Conservation (phyloP, 208 protist genomes). For the Naegleria lovaniensis region DNA sequence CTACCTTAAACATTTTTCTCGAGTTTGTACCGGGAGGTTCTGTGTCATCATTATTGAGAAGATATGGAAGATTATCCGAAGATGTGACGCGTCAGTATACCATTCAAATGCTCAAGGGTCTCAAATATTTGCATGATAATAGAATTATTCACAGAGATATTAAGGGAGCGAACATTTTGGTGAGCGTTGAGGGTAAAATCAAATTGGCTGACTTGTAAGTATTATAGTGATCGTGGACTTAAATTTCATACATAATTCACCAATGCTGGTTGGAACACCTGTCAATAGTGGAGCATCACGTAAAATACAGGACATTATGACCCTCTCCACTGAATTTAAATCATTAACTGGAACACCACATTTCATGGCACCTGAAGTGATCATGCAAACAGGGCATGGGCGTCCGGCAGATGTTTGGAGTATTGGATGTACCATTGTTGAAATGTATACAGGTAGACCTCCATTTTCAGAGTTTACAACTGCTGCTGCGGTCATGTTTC, state of each 20-base stretch:
- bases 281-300: not conserved
- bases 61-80: conserved; percentile 60
- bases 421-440: conserved; percentile 64
- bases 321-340: not conserved
- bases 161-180: conserved; percentile 80
- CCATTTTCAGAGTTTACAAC: conserved; percentile 33
- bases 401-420: conserved; percentile 80
- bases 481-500: conserved; percentile 25
- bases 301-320: conserved; percentile 6
- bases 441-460: conserved; percentile 44
- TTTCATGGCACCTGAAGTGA: conserved; percentile 86
- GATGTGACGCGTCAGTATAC: conserved; percentile 62
- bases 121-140: conserved; percentile 73
- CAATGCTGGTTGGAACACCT: too few relatives aligned
- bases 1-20: conserved; percentile 74
- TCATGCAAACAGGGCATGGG: conserved; percentile 71
- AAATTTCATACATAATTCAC: conserved; percentile 75
- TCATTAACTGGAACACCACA: conserved; percentile 69
- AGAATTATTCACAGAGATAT: conserved; percentile 61
- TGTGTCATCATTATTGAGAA: conserved; percentile 54
- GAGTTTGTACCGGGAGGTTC: conserved; percentile 77
- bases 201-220: conserved; percentile 81
- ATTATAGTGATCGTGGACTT: conserved; percentile 41
- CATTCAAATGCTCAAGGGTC: conserved; percentile 65
- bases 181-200: conserved; percentile 67